Evolutionary conservation across 1,139 yeast species (phyloP).

Genomic region (Zygosaccharomyces sapae): DNA sequence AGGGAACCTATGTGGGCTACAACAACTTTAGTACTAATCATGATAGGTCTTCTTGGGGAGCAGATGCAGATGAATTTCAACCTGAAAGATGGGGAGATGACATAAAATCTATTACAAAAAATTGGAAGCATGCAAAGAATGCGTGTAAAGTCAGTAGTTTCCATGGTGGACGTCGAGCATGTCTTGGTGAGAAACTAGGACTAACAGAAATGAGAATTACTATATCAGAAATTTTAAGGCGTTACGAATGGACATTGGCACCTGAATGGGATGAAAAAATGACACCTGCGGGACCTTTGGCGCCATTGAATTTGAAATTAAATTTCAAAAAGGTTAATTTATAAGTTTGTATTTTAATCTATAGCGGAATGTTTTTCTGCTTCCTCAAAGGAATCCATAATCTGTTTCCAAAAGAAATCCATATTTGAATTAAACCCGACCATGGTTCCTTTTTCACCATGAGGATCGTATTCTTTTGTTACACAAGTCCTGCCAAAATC

Average conservation of each 20-base stretch:
- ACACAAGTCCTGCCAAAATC: constrained; percentile 30
- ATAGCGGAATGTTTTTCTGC: constrained; percentile 30
- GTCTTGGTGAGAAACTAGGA: constrained; percentile 60
- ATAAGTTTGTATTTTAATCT: constrained; percentile 11
- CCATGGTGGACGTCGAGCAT: constrained; percentile 60
- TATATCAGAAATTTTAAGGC: constrained; percentile 38
- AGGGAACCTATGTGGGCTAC: constrained; percentile 54
- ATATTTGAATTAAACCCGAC: constrained; percentile 47
- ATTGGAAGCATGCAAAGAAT: constrained; percentile 45
- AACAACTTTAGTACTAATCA: constrained; percentile 56
- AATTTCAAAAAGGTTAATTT: constrained; percentile 15
- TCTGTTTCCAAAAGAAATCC: constrained; percentile 50
- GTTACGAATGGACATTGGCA: constrained; percentile 40
- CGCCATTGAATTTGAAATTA: constrained; percentile 36
- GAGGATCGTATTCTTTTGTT: constrained; percentile 26
- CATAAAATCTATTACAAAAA: constrained; percentile 38
- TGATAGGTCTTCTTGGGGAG: constrained; percentile 48
- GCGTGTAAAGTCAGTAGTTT: constrained; percentile 49
- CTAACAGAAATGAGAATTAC: constrained; percentile 44
- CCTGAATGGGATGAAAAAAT: constrained; percentile 49
- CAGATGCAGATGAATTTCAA: constrained; percentile 44
- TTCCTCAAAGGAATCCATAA: constrained; percentile 42
- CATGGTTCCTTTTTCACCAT: constrained; percentile 41
- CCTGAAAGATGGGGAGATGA: constrained; percentile 58
- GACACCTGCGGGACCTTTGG: constrained; percentile 47